Conservation (phyloP, 2,329 filamentous ascomycete species). For the Sporothrix schenckii region DNA sequence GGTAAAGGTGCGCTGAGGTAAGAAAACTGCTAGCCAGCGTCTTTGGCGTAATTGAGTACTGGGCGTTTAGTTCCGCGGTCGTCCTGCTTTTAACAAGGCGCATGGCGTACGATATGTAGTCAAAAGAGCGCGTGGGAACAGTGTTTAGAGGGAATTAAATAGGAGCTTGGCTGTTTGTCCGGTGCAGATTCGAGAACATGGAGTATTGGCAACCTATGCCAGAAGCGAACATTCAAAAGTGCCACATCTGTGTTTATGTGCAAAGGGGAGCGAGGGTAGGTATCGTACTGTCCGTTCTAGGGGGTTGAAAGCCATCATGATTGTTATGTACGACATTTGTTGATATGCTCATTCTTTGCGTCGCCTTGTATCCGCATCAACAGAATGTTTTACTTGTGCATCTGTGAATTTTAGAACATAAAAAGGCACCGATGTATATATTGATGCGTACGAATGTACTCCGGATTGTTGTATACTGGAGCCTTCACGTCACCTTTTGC, state of each 20-base stretch:
- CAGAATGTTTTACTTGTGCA: neutral
- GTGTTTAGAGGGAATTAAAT: neutral
- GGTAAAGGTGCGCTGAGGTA: neutral
- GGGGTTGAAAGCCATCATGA: too few species aligned
- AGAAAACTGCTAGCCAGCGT: neutral
- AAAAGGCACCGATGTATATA: too few species aligned
- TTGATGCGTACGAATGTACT: too few species aligned
- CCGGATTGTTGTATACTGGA: too few species aligned
- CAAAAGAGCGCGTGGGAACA: neutral
- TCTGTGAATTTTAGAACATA: too few species aligned
- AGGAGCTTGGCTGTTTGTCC: neutral
- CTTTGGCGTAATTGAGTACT: neutral
- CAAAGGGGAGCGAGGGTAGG: too few species aligned
- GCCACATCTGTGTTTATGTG: too few species aligned
- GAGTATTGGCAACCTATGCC: too few species aligned
- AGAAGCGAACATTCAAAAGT: too few species aligned
- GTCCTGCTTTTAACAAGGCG: neutral
- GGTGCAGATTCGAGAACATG: neutral
- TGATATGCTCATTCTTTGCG: too few species aligned
- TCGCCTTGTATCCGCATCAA: neutral
- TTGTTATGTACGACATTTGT: too few species aligned
- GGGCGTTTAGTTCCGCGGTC: neutral
- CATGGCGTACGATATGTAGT: neutral
- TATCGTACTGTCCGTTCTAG: too few species aligned
- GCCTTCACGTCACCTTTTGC: neutral